Conservation (phyloP, 345 rosid genomes). For the Arabis hirsuta region DNA sequence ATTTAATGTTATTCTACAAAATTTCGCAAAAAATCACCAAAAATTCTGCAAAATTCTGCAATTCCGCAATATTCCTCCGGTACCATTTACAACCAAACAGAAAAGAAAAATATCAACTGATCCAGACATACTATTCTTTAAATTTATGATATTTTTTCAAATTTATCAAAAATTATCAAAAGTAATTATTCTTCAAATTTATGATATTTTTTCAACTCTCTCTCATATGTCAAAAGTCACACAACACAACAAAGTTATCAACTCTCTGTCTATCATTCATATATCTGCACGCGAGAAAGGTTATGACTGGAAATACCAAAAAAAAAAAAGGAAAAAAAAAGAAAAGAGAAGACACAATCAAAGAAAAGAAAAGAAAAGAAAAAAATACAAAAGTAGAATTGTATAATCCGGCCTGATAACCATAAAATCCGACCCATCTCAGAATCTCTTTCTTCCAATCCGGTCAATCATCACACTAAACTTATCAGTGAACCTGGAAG, state of each 20-base stretch:
- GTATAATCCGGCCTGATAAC: too few relatives aligned
- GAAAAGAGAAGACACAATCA: neutral
- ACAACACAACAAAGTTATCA: neutral
- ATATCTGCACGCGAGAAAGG: slow-evolving; percentile 38
- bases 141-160: too few relatives aligned
- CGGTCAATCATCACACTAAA: too few relatives aligned
- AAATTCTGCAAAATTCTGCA: too few relatives aligned
- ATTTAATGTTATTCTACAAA: too few relatives aligned
- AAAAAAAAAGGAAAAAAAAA: neutral
- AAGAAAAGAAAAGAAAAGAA: neutral
- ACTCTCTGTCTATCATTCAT: slow-evolving; percentile 19
- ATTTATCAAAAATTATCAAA: neutral
- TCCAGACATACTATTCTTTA: too few relatives aligned
- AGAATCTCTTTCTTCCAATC: too few relatives aligned
- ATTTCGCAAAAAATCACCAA: too few relatives aligned
- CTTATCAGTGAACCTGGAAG: slow-evolving; percentile 4
- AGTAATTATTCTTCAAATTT: neutral
- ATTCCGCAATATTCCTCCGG: too few relatives aligned
- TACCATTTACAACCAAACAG: too few relatives aligned
- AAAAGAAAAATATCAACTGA: too few relatives aligned
- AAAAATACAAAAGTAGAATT: slow-evolving; percentile 15
- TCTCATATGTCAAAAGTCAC: neutral
- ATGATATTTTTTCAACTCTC: neutral
- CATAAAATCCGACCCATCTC: too few relatives aligned
- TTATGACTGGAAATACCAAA: neutral